Evolutionary conservation across 768 basidiomycete species (phyloP).

Genomic region (Polyporus arcularius): DNA sequence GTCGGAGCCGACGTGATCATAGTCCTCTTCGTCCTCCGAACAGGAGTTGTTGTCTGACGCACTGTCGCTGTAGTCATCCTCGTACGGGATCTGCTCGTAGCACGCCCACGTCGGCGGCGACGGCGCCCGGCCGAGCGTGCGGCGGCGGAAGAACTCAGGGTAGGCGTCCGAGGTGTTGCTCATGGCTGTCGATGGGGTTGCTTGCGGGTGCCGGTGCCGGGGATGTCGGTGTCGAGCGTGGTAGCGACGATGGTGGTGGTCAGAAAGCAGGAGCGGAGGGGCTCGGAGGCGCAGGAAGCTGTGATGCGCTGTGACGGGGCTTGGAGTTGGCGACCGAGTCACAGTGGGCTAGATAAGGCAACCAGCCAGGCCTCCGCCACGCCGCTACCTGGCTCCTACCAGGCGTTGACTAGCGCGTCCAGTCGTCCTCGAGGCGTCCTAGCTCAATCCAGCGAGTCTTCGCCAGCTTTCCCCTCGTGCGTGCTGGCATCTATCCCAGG

Average conservation of each 20-base stretch:
- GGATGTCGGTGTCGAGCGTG: slow-evolving; percentile 1
- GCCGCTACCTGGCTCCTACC: slow-evolving; percentile 21
- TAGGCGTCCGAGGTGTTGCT: slow-evolving; percentile 24
- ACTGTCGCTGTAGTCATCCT: slow-evolving; percentile 54
- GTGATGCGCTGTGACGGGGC: slow-evolving; percentile 23
- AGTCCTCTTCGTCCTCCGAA: slow-evolving; percentile 77
- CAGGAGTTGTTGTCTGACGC: slow-evolving; percentile 65
- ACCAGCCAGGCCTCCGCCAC: slow-evolving; percentile 10
- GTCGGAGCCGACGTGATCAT: slow-evolving; percentile 34
- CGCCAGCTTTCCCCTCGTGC: not conserved
- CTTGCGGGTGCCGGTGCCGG: slow-evolving; percentile 6
- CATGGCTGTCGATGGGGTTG: slow-evolving; percentile 19
- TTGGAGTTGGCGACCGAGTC: slow-evolving; percentile 27
- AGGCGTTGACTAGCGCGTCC: slow-evolving; percentile 12
- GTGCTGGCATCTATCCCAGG: not conserved
- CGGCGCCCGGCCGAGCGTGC: slow-evolving; percentile 76
- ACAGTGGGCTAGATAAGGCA: slow-evolving; percentile 19
- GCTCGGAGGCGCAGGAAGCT: slow-evolving; percentile 17
- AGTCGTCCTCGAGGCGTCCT: slow-evolving; percentile 5
- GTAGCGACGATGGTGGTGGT: slow-evolving; percentile 25
- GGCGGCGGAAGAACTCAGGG: slow-evolving; percentile 59
- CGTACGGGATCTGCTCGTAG: slow-evolving; percentile 85
- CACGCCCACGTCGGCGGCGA: slow-evolving; percentile 88
- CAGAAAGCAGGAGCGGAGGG: slow-evolving; percentile 19
- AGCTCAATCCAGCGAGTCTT: not conserved